These are phyloP conservation scores for Alternaria panax DNA, from an alignment of 2,329 filamentous ascomycete species.

Conservation along the genomic window DNA sequence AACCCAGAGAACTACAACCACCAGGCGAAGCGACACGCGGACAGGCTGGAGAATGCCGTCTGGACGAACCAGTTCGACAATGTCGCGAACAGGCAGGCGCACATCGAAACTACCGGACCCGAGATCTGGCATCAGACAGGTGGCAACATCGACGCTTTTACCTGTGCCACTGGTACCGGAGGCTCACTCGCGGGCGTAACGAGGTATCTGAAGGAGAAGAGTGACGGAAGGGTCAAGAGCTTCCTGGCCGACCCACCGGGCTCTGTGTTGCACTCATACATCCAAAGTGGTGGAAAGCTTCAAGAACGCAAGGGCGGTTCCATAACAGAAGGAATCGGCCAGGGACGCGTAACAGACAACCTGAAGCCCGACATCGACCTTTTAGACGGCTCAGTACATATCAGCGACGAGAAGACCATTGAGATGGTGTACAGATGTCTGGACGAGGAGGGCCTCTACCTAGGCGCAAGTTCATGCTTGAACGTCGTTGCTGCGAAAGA, in stretches of 20 bases:
- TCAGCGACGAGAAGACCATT: constrained; percentile 92
- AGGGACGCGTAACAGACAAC: constrained; percentile 96
- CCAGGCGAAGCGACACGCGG: constrained; percentile 90
- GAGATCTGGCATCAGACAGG: constrained; percentile 95
- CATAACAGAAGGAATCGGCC: constrained; percentile 97
- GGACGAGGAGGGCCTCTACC: constrained; percentile 93
- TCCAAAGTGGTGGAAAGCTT: constrained; percentile 82
- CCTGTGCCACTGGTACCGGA: constrained; percentile 90
- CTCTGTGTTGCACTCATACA: constrained; percentile 90
- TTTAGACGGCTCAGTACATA: constrained; percentile 82
- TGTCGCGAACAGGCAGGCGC: constrained; percentile 87
- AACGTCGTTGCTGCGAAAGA: constrained; percentile 97
- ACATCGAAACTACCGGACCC: constrained; percentile 95
- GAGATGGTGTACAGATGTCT: constrained; percentile 97
- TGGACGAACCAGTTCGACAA: constrained; percentile 99
- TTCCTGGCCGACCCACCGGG: constrained; percentile 95
- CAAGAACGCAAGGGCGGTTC: constrained; percentile 82
- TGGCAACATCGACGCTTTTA: constrained; percentile 90
- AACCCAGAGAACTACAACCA: constrained; percentile 98
- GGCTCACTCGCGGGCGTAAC: constrained; percentile 91
- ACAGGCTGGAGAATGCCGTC: constrained; percentile 82
- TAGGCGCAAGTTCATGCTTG: constrained; percentile 90
- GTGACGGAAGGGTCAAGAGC: constrained; percentile 78
- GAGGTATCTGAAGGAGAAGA: constrained; percentile 84
- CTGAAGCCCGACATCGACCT: constrained; percentile 82